phyloP scores from a whole-genome alignment of 2,329 filamentous ascomycete genomes.

The Aaosphaeria arxii region DNA sequence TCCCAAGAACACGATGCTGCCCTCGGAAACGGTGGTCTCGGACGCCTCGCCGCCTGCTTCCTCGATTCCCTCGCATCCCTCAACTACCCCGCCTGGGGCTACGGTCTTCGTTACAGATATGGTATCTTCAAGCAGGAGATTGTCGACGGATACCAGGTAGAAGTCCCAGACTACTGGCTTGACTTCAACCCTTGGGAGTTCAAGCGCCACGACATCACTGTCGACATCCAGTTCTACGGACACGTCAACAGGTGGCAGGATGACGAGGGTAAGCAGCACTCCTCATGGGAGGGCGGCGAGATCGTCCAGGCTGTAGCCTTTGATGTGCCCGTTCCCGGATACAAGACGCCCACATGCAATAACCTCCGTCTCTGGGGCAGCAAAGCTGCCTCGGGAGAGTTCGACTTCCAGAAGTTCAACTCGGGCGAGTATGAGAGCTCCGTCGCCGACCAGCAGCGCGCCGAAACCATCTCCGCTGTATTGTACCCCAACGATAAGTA shows the following conservation, averaged over 20 bases:
- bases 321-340: conserved; percentile 87
- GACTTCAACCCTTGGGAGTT: conserved; percentile 99
- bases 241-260: conserved; percentile 70
- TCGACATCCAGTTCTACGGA: conserved; percentile 97
- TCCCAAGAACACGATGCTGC: conserved; percentile 94
- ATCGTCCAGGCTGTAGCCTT: conserved; percentile 89
- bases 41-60: conserved; percentile 93
- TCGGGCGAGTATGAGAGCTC: conserved; percentile 96
- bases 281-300: conserved; percentile 89
- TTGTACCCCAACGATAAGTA: conserved; percentile 93
- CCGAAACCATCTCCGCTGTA: conserved; percentile 98
- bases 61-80: conserved; percentile 92
- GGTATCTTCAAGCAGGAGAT: conserved; percentile 99
- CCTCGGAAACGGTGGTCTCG: conserved; percentile 91
- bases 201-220: conserved; percentile 88
- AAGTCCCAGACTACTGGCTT: conserved; percentile 98
- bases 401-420: conserved; percentile 99
- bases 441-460: conserved; percentile 94
- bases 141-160: conserved; percentile 94
- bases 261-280: conserved; percentile 69
- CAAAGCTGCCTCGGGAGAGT: conserved; percentile 94
- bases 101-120: conserved; percentile 91
- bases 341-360: conserved; percentile 86
- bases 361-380: conserved; percentile 97
- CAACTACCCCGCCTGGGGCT: conserved; percentile 96